Percentiles rank a stretch among this genome's conserved stretches.
Conservation (phyloP, 257 asterid genomes). For the Nicotiana undulata region DNA sequence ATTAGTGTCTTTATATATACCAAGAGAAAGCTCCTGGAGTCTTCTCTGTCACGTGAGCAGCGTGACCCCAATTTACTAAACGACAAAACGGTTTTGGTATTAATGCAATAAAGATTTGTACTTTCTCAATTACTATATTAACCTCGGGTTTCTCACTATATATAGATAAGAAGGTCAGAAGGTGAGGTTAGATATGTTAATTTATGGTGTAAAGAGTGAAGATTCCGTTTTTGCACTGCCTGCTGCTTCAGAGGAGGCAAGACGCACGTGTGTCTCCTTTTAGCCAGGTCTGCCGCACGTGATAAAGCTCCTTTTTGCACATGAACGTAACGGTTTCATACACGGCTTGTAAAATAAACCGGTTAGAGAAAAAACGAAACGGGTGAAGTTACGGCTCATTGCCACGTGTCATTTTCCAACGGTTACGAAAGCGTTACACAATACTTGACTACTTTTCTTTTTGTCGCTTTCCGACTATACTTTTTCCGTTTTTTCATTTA, state of each 20-base stretch:
- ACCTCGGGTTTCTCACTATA: background rate
- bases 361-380: background rate
- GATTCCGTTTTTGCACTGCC: constrained; percentile 6
- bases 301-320: constrained; percentile 25
- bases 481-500: constrained; percentile 5
- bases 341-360: background rate
- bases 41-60: constrained; percentile 34
- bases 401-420: constrained; percentile 22
- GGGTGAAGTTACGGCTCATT: constrained; percentile 1
- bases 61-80: background rate
- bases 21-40: constrained; percentile 18
- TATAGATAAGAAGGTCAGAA: constrained; percentile 4
- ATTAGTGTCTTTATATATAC: background rate
- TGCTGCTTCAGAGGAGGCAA: constrained; percentile 35
- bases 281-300: constrained; percentile 24
- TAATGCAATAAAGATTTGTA: background rate
- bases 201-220: background rate
- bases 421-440: constrained; percentile 6
- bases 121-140: background rate
- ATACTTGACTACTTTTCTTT: constrained; percentile 1
- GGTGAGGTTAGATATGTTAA: constrained; percentile 3
- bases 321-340: constrained; percentile 12
- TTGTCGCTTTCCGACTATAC: constrained; percentile 1
- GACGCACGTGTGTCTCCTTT: constrained; percentile 45
- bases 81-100: background rate